Percentiles rank a stretch among this genome's conserved stretches.
These are phyloP conservation scores for Acer negundo DNA, from an alignment of 345 rosid genomes.

Conservation along the genomic window DNA sequence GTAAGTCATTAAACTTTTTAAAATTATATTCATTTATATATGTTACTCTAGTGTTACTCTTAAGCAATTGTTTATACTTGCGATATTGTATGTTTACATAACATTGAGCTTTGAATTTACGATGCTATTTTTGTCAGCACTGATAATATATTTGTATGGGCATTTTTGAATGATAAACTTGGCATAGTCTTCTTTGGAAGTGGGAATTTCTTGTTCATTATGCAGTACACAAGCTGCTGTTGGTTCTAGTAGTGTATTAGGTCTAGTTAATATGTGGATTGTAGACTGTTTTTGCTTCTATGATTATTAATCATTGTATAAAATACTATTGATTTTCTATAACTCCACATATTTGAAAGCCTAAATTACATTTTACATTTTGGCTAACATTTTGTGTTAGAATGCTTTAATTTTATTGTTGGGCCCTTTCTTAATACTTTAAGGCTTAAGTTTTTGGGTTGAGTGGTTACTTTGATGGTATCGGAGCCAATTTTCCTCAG, in stretches of 20 bases:
- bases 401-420: neutral
- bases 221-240: neutral
- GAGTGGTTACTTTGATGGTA: neutral
- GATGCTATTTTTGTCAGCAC: neutral
- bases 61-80: neutral
- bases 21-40: neutral
- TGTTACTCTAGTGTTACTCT: neutral
- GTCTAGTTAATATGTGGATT: neutral
- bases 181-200: neutral
- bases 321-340: neutral
- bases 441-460: neutral
- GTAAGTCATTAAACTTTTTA: conserved; percentile 45
- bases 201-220: neutral
- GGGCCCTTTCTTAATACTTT: neutral
- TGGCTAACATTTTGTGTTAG: neutral
- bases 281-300: conserved; percentile 3
- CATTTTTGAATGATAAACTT: neutral
- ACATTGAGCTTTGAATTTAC: neutral
- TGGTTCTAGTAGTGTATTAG: neutral
- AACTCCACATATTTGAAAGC: neutral
- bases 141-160: neutral
- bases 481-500: neutral
- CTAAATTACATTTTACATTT: neutral
- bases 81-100: neutral
- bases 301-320: neutral